Conservation (phyloP, 2,329 filamentous ascomycete species). For the Rhexocercosporidium sp. region DNA sequence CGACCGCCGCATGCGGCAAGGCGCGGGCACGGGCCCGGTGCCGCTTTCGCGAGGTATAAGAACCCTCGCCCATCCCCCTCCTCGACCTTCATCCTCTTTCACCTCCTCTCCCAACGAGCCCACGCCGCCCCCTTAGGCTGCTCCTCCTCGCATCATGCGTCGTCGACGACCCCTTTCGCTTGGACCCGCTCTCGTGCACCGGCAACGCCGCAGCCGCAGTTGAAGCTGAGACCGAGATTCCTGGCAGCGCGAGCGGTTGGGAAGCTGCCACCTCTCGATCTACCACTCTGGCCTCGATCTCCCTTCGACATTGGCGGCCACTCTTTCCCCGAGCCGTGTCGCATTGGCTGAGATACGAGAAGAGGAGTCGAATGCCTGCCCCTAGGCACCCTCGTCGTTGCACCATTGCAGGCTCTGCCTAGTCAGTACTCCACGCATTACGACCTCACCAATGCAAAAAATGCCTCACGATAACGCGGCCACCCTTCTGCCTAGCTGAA, state of each 20-base stretch:
- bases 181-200: not conserved
- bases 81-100: not conserved
- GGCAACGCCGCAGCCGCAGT: no score
- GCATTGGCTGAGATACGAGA: slow-evolving; percentile 1
- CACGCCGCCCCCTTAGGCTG: not conserved
- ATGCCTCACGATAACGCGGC: slow-evolving; percentile 1
- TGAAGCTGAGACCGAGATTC: not conserved
- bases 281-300: not conserved
- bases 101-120: not conserved
- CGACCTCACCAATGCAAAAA: not conserved
- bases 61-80: not conserved
- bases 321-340: not conserved
- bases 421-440: not conserved
- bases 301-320: not conserved
- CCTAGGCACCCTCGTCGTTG: not conserved
- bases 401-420: not conserved
- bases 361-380: not conserved
- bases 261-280: not conserved
- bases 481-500: not conserved
- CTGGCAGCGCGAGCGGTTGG: not conserved
- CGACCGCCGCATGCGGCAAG: not conserved
- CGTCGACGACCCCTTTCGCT: not conserved
- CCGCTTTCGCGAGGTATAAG: no score
- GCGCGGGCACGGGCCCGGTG: no score
- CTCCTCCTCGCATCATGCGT: not conserved